phyloP scores from a whole-genome alignment of 345 rosid species.

The Kandelia obovata region DNA sequence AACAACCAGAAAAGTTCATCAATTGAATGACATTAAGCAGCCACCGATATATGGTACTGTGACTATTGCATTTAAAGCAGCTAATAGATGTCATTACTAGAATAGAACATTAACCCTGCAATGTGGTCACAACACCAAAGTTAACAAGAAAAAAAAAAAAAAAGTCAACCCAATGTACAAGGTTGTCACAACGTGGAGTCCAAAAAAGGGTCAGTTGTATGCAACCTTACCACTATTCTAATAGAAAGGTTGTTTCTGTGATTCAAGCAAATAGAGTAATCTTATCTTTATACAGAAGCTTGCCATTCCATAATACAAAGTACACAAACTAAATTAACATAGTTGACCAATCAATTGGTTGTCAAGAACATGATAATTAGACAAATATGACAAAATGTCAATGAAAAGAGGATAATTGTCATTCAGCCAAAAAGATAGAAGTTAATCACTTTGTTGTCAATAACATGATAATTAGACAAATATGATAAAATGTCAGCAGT shows the following conservation, averaged over 20 bases:
- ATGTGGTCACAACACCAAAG: conserved; percentile 1
- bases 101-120: conserved; percentile 1
- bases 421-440: no score
- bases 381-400: background rate
- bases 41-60: background rate
- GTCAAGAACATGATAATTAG: no score
- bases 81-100: background rate
- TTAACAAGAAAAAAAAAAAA: background rate
- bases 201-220: no score
- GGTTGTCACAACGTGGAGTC: no score
- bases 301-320: background rate
- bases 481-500: no score
- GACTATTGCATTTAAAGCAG: background rate
- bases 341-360: background rate
- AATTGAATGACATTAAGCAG: background rate
- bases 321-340: background rate
- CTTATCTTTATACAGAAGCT: no score
- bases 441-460: background rate
- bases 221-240: no score
- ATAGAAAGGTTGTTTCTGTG: no score
- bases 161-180: no score
- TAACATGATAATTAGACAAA: background rate
- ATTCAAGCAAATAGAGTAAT: no score
- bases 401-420: no score
- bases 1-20: background rate